Evolutionary conservation across 257 asterid genomes (phyloP).

Genomic region (Linaria vulgaris): DNA sequence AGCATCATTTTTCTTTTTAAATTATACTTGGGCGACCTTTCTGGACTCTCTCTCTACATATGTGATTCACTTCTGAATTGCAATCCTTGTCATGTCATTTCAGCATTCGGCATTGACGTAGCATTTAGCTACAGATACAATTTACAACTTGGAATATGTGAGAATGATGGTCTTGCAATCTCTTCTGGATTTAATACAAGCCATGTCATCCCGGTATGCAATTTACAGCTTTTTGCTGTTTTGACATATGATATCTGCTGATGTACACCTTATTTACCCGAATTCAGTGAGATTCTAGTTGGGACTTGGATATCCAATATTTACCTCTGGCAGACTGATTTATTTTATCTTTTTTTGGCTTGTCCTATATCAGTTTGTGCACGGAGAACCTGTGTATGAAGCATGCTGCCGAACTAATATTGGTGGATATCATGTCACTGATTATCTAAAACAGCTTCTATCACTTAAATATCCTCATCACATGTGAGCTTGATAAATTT

Average conservation of each 20-base stretch:
- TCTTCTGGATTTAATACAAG: slow-evolving; percentile 89
- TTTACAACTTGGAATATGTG: slow-evolving; percentile 71
- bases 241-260: slow-evolving; percentile 2
- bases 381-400: slow-evolving; percentile 93
- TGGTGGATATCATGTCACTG: slow-evolving; percentile 96
- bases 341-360: no score
- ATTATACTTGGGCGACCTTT: not conserved
- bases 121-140: slow-evolving; percentile 93
- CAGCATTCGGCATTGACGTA: slow-evolving; percentile 96
- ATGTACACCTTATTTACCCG: not conserved
- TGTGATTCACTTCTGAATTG: slow-evolving; percentile 19
- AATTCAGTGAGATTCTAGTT: slow-evolving; percentile 4
- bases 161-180: slow-evolving; percentile 75
- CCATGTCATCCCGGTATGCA: slow-evolving; percentile 93
- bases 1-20: no score
- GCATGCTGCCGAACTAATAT: slow-evolving; percentile 91
- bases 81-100: slow-evolving; percentile 26
- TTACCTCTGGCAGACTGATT: not conserved
- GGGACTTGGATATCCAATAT: slow-evolving; percentile 4
- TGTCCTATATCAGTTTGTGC: slow-evolving; percentile 58
- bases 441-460: slow-evolving; percentile 93
- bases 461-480: slow-evolving; percentile 99
- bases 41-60: not conserved
- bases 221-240: slow-evolving; percentile 20
- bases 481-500: slow-evolving; percentile 53